A percentile compares a stretch with the other conserved stretches of the same genome.
Conservation (phyloP, 2,329 filamentous ascomycete genomes). For the Catunica adiposa region DNA sequence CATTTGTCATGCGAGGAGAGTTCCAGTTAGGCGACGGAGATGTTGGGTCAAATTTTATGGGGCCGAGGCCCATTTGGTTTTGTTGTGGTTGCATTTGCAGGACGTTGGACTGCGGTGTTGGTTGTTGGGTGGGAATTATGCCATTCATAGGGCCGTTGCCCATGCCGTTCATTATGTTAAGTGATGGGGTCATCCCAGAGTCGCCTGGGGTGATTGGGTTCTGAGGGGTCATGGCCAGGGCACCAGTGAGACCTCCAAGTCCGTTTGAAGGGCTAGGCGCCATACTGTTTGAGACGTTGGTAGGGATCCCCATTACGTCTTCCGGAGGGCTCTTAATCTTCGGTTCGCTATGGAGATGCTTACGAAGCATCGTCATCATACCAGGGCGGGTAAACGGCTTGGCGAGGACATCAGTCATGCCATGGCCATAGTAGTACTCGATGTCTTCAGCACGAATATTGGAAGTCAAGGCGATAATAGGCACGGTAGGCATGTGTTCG, state of each 20-base stretch:
- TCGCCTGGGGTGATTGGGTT: background rate
- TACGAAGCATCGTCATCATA: conserved; percentile 71
- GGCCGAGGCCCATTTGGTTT: too few species aligned
- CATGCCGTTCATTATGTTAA: background rate
- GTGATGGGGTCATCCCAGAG: background rate
- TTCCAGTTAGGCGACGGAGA: too few species aligned
- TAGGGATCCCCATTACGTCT: background rate
- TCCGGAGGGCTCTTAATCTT: background rate
- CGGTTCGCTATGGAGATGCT: conserved; percentile 42
- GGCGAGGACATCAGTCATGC: conserved; percentile 96
- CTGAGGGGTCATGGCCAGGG: conserved; percentile 1
- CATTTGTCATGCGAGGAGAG: too few species aligned
- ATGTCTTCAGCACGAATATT: conserved; percentile 96
- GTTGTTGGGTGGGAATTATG: conserved; percentile 4
- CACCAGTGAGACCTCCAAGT: background rate
- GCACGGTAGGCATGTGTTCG: conserved; percentile 63
- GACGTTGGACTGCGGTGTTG: background rate
- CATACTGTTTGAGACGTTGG: background rate
- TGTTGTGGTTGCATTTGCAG: background rate
- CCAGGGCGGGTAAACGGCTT: conserved; percentile 91
- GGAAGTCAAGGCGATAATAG: conserved; percentile 96
- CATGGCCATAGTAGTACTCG: conserved; percentile 90
- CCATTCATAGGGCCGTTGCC: background rate
- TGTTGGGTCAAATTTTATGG: too few species aligned
- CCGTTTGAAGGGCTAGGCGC: background rate